Conservation (phyloP, 768 basidiomycete species). For the Solioccasus polychromus region DNA sequence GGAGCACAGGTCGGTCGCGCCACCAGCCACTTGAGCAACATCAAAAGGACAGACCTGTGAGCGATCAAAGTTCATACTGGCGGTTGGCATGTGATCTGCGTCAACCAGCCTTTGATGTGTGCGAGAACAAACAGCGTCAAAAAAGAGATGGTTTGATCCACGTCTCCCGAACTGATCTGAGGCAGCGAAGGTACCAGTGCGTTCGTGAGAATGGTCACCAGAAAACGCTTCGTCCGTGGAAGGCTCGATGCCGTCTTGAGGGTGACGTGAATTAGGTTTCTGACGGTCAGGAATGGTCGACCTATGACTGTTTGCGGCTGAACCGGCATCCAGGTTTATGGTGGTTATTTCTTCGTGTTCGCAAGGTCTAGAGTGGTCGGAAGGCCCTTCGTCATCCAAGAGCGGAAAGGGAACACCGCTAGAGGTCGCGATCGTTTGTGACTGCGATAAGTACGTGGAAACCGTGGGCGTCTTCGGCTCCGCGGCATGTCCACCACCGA, state of each 20-base stretch:
- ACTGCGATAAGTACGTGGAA: conserved; percentile 33
- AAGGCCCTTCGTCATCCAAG: conserved; percentile 21
- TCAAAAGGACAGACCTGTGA: conserved; percentile 23
- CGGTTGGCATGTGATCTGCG: conserved; percentile 16
- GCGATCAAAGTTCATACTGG: conserved; percentile 25
- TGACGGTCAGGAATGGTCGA: conserved; percentile 19
- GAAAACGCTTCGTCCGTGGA: conserved; percentile 11
- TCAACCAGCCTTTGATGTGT: conserved; percentile 24
- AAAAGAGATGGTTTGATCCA: conserved; percentile 37
- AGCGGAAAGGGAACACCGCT: conserved; percentile 23
- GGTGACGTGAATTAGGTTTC: conserved; percentile 14
- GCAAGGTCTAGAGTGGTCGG: conserved; percentile 17
- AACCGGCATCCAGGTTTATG: conserved; percentile 7
- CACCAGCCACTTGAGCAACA: conserved; percentile 17
- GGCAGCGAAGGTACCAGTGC: conserved; percentile 7
- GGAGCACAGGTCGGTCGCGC: conserved; percentile 25
- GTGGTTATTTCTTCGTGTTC: conserved; percentile 21
- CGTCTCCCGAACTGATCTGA: conserved; percentile 31
- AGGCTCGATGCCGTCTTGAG: conserved; percentile 15
- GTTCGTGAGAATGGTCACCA: conserved; percentile 14
- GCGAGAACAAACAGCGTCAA: conserved; percentile 35
- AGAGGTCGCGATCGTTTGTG: conserved; percentile 25
- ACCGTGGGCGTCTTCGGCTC: conserved; percentile 37
- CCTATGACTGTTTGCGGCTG: conserved; percentile 9
- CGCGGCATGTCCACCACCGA: conserved; percentile 32